Conservation (phyloP, 2,329 filamentous ascomycete species). For the Pseudogymnoascus sp. region DNA sequence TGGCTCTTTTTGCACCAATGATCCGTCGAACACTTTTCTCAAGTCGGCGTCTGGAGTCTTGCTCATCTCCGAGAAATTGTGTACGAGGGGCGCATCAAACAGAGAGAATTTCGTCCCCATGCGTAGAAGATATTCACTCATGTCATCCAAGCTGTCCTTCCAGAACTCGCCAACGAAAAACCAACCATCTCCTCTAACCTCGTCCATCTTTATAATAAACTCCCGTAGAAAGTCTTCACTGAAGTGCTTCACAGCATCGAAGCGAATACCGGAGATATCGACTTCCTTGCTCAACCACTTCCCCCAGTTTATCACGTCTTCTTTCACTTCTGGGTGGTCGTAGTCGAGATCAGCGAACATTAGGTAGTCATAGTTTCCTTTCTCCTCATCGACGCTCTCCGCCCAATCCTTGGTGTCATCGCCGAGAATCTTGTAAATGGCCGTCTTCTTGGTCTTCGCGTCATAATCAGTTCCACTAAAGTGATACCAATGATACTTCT, state of each 20-base stretch:
- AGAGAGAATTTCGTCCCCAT: conserved; percentile 52
- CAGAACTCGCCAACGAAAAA: conserved; percentile 66
- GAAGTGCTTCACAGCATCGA: conserved; percentile 69
- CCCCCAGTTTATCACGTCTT: conserved; percentile 60
- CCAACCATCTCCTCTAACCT: conserved; percentile 42
- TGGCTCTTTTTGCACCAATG: conserved; percentile 47
- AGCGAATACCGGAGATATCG: conserved; percentile 55
- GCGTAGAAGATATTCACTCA: conserved; percentile 48
- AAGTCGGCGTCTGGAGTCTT: conserved; percentile 51
- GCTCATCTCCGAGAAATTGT: conserved; percentile 57
- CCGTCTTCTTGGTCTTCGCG: conserved; percentile 44
- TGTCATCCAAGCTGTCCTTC: conserved; percentile 47
- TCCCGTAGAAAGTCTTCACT: conserved; percentile 56
- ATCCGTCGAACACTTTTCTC: conserved; percentile 53
- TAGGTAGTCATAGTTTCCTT: conserved; percentile 63
- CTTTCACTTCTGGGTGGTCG: conserved; percentile 51
- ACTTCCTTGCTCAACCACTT: conserved; percentile 57
- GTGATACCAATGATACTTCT: conserved; percentile 60
- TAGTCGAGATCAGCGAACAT: conserved; percentile 69
- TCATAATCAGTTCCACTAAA: conserved; percentile 64
- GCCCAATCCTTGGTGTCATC: conserved; percentile 56
- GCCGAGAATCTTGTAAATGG: conserved; percentile 58
- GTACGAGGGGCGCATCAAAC: conserved; percentile 62
- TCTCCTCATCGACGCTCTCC: conserved; percentile 43
- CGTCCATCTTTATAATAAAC: conserved; percentile 53